Base-by-base conservation (phyloP, 805 yeast species). In the Cyberlindnera veronae region DNA sequence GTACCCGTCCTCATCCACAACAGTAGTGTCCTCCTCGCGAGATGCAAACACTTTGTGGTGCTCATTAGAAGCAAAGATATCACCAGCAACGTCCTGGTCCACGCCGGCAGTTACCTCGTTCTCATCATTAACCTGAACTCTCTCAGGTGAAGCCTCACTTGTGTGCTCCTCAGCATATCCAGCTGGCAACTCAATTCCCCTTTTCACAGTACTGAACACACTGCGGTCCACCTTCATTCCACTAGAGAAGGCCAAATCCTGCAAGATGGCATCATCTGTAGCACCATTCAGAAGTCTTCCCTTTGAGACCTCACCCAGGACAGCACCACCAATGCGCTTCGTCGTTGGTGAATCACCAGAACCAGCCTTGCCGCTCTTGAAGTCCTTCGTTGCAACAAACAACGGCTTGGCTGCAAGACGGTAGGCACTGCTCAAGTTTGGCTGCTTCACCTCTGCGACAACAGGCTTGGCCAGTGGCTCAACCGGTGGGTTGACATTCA, bases 251-350 rank as follows among this genome's bases (percentile, higher is more conserved):
- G 37, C 34, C 30, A 47, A 36, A 24, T 47, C 48, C 14, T 82
- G 68, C 44, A 84, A 61, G 45, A 86, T 82, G 5, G 86, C 83
- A 38, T 74, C 71, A 57, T 85, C 90, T 4, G 86, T 77, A 20
- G 67, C 60, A 20, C 70, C 52, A 42, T 67, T 68, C 55, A 74
- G 66, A 17, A 76, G 41, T 22, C 57, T 60, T 5, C 40, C 38
- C 29, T 19, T 23, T 21, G 26, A 27, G 5, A 29, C 27, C 14
- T 13, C 38, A 22, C 6, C 34, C 22, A 19, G 17, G 38, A 16
- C 34, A 6, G 38, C 26, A 18, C 22, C n/a, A n/a, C n/a, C n/a
- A n/a, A n/a, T n/a, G n/a, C n/a, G 23, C 22, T 34, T 16, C 2
- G 32, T 6, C 10, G 30, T 38, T 28, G 46, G 36, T 6, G 39